phyloP scores from a whole-genome alignment of 345 rosid genomes.

The Chamaenerion angustifolium region DNA sequence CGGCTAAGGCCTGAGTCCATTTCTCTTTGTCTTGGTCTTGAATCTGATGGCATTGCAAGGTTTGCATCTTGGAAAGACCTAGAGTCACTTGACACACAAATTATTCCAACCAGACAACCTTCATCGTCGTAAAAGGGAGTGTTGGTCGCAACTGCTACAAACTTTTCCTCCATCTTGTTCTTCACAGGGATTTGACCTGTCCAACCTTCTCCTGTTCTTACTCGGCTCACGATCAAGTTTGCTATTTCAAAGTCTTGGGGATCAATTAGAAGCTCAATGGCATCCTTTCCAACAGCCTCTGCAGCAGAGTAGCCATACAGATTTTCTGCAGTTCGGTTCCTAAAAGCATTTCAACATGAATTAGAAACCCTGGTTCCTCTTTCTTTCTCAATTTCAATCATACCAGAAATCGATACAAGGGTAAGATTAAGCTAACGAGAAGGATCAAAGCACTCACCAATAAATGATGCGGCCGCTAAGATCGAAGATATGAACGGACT shows the following conservation, averaged over 20 bases:
- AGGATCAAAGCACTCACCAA: constrained; percentile 38
- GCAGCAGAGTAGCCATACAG: constrained; percentile 69
- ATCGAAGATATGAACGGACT: constrained; percentile 75
- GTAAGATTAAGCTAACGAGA: neutral
- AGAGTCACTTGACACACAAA: constrained; percentile 56
- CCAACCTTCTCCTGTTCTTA: constrained; percentile 66
- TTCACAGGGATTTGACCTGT: constrained; percentile 80
- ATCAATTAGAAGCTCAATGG: constrained; percentile 55
- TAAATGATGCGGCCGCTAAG: constrained; percentile 47
- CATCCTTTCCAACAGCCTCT: constrained; percentile 72
- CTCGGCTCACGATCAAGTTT: constrained; percentile 32
- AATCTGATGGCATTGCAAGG: constrained; percentile 13
- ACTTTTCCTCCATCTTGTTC: constrained; percentile 58
- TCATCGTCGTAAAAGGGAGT: constrained; percentile 73
- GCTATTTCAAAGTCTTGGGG: constrained; percentile 42
- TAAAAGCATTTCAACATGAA: constrained; percentile 12
- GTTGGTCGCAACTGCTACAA: constrained; percentile 46
- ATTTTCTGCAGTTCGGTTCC: constrained; percentile 80
- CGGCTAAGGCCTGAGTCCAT: constrained; percentile 35
- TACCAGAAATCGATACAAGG: neutral
- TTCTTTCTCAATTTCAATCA: neutral
- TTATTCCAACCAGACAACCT: constrained; percentile 58
- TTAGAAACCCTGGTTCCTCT: neutral
- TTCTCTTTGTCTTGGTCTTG: constrained; percentile 28
- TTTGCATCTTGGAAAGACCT: constrained; percentile 33